Conservation (phyloP, 495 filamentous ascomycete species). For the Penicillium ochrochloron region DNA sequence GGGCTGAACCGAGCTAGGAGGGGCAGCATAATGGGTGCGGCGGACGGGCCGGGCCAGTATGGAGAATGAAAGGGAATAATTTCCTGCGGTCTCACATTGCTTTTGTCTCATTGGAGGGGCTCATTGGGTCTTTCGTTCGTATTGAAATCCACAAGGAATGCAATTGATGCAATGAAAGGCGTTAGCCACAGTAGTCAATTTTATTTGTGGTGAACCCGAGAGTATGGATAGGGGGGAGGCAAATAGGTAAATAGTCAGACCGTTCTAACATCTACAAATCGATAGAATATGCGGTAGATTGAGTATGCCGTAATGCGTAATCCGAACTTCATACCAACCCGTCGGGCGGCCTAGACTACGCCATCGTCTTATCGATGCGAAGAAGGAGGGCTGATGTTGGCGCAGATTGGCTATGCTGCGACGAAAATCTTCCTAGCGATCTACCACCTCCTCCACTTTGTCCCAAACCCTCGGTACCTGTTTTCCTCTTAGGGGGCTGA, state of each 20-base stretch:
- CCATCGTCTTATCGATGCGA: not conserved
- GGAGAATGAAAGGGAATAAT: constrained; percentile 18
- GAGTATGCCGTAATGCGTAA: not conserved
- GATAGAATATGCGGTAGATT: not conserved
- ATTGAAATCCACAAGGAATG: constrained; percentile 2
- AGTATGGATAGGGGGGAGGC: not conserved
- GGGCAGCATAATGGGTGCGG: constrained; percentile 17
- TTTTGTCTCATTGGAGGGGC: constrained; percentile 7
- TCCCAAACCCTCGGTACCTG: not conserved
- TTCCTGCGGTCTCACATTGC: constrained; percentile 29
- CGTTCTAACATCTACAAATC: not conserved
- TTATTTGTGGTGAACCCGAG: not conserved
- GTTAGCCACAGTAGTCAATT: not conserved
- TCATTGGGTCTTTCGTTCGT: not conserved
- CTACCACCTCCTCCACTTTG: constrained; percentile 5
- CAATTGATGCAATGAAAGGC: not conserved
- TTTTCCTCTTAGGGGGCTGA: not conserved
- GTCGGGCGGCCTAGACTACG: not conserved
- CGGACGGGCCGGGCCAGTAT: constrained; percentile 29
- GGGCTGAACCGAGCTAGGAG: constrained; percentile 16
- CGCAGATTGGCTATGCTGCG: constrained; percentile 11
- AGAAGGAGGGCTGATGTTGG: not conserved
- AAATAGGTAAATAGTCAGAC: not conserved
- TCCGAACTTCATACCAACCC: not conserved
- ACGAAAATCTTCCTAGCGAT: constrained; percentile 17